Base-by-base conservation (phyloP, 352 stramenopile species). In the Globisporangium polare region DNA sequence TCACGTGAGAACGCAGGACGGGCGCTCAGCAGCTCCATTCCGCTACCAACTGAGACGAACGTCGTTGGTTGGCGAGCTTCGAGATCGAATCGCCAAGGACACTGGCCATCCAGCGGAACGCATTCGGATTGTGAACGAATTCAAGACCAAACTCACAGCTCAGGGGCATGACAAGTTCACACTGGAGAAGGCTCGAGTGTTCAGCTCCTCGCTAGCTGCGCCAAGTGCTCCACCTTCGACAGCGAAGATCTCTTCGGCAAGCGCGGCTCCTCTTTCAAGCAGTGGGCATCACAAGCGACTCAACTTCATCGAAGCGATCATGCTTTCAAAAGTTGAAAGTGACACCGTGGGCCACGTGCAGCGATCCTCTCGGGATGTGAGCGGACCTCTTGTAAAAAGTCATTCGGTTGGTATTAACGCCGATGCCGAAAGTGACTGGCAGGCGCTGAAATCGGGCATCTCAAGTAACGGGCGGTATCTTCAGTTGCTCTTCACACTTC, bases 121-220 rank as follows among this genome's bases (percentile, higher is more conserved):
- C 24, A 66, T 91, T 53, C 80, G 82, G 6, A 75, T 91, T 47
- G 68, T 91, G 33, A 91, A 88, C 29, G 81, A 82, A 18, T 76
- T 81, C 24, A 88, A 88, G 46, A 86, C 73, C 13, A 90, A 89
- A 64, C 57, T 91, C 20, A 91, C 80, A 22, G 80, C 78, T 9
- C 75, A 87, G 63, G 76, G 75, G 3, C 78, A 90, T 57, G 68
- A 81, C 20, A 87, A 87, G 43, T 86, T 85, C 43, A 89, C 80
- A 18, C 74, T 91, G 27, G 78, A 89, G 37, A 87, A 84, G 57
- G 80, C 80, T 33, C 73, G 76, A 2, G 70, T 91, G 29, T 87
- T 91, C 26, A 68, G 42, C 43, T 12, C 55, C 24, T 43, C n/a
- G 18, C 12, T 58, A 54, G 43, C 55, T 55, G 58, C 61, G 5